Base-by-base conservation (phyloP, 1,284 basidiomycete species). In the Puccinia horiana region DNA sequence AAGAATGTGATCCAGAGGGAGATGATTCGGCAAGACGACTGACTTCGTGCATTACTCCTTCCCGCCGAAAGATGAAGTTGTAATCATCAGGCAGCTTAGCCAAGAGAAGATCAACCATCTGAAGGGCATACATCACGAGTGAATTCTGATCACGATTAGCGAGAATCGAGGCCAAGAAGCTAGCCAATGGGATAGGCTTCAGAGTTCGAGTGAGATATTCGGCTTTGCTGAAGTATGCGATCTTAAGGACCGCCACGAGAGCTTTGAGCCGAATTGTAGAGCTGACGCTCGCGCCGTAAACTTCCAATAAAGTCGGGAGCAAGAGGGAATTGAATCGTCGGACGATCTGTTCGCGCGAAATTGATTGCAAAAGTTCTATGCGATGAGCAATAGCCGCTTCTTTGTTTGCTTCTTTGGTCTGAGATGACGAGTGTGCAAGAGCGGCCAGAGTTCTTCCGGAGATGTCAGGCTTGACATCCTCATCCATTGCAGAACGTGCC, bases 41-140 rank as follows among this genome's bases (percentile, higher is more conserved):
- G 44, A 97, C 92, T 87, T 97, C 95, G 86, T 95, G 93, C 86
- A 96, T 92, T 52, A 98, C 96, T 23, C 95, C 96, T 87, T 98
- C 95, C 63, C 95, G 90, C 23, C 93, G 91, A 90, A 98, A 94
- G 0, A 92, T 91, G 23, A 93, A 92, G 85, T 91, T 92, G 87
- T 96, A 98, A 70, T 94, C 90, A 8, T 90, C 88, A 2, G 93
- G 92, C 52, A 94, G 89, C 87, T 96, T 97, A 85, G 88, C 89
- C 61, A 96, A 89, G 16, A 98, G 90, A 29, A 98, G 88, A 85
- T 98, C 96, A 37, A 96, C 94, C 37, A 98, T 90, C 86, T 98
- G 95, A 5, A 98, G 89, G 1, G 93, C 95, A 73, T 92, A 91
- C 47, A 94, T 92, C 65, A 95, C 92, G 58, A 96, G 90, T 0